Percentiles rank a stretch among this genome's conserved stretches.
Evolutionary conservation across 768 basidiomycete species (phyloP).

Genomic region (Multifurca ochricompacta): DNA sequence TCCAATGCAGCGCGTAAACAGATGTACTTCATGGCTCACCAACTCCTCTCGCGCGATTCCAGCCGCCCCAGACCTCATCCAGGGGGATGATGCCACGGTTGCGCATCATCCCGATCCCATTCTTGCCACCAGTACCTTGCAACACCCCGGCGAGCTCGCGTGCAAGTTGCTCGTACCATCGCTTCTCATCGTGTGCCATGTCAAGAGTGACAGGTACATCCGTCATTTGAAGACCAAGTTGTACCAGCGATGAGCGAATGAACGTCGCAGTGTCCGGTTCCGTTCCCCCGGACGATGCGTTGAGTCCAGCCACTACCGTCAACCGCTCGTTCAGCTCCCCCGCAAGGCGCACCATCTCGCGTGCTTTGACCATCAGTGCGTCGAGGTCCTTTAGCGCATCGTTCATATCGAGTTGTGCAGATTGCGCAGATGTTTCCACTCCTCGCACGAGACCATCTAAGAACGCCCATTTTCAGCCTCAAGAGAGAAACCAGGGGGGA

Average conservation of each 20-base stretch:
- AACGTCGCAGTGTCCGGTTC: constrained; percentile 82
- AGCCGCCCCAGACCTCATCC: constrained; percentile 92
- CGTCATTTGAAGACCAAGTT: constrained; percentile 73
- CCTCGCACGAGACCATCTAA: constrained; percentile 76
- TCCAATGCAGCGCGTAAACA: background rate
- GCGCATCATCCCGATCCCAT: constrained; percentile 60
- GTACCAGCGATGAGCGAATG: constrained; percentile 82
- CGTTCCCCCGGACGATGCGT: constrained; percentile 25
- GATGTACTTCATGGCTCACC: constrained; percentile 40
- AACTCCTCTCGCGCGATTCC: constrained; percentile 90
- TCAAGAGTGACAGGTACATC: constrained; percentile 81
- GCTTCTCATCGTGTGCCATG: constrained; percentile 76
- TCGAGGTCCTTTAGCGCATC: constrained; percentile 84
- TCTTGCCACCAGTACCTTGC: constrained; percentile 36
- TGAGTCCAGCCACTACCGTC: constrained; percentile 30
- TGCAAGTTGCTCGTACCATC: constrained; percentile 75
- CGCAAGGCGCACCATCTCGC: constrained; percentile 87
- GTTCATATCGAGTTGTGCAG: constrained; percentile 55
- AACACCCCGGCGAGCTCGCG: constrained; percentile 74
- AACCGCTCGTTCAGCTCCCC: constrained; percentile 81
- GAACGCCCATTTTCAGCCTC: background rate
- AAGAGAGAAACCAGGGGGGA: background rate
- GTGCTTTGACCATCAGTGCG: constrained; percentile 82
- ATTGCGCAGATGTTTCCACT: constrained; percentile 61
- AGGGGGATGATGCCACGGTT: constrained; percentile 74